These are phyloP conservation scores for Metschnikowia borealis DNA, from an alignment of 805 yeast species.

Conservation along the genomic window DNA sequence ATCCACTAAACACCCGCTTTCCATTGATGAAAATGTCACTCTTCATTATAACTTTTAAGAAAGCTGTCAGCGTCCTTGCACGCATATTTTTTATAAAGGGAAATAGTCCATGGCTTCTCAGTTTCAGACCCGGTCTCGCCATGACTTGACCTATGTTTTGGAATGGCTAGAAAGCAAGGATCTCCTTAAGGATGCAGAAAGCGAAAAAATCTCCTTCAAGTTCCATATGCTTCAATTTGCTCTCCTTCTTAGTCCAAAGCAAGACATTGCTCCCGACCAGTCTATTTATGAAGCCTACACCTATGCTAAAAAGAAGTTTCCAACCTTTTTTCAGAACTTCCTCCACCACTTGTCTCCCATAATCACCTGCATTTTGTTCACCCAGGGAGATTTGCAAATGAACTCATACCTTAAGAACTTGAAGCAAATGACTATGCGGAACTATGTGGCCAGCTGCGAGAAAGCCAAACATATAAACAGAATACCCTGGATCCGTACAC, in stretches of 20 bases:
- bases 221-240: conserved; percentile 39
- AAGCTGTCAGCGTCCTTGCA: too few relatives aligned
- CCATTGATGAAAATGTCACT: too few relatives aligned
- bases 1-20: too few relatives aligned
- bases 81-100: too few relatives aligned
- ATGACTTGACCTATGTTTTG: conserved; percentile 30
- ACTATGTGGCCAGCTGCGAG: conserved; percentile 7
- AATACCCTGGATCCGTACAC: too few relatives aligned
- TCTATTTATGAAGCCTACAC: conserved; percentile 26
- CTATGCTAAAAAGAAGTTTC: conserved; percentile 37
- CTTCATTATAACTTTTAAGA: too few relatives aligned
- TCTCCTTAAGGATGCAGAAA: conserved; percentile 5
- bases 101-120: too few relatives aligned
- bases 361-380: conserved; percentile 28
- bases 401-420: conserved; percentile 1
- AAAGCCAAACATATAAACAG: conserved; percentile 14
- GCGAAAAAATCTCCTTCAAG: conserved; percentile 33
- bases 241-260: conserved; percentile 24
- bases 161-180: conserved; percentile 29
- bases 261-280: conserved; percentile 18
- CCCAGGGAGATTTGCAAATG: conserved; percentile 15
- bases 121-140: too few relatives aligned
- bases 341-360: conserved; percentile 32
- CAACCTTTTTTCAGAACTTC: conserved; percentile 29
- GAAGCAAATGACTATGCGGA: conserved; percentile 1